Evolutionary conservation across 1,139 yeast genomes (phyloP).

Genomic region (Ashbya aceris): DNA sequence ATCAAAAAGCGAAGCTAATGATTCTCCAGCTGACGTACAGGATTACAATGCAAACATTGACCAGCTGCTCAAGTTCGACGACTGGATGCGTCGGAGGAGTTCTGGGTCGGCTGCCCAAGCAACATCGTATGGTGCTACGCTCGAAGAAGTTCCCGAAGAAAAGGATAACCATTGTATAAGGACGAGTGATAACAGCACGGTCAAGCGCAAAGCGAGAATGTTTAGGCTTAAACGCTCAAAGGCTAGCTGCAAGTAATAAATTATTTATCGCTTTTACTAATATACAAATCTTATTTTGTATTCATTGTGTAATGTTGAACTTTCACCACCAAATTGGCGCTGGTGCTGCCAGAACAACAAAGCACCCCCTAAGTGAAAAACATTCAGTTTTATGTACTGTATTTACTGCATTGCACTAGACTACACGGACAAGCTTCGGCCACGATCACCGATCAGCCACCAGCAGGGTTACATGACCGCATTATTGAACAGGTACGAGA

Average conservation of each 20-base stretch:
- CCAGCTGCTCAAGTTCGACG: constrained; percentile 20
- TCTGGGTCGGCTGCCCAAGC: background rate
- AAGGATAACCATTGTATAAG: constrained; percentile 1
- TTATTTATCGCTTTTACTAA: too few relatives aligned
- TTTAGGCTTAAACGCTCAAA: constrained; percentile 15
- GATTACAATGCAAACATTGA: constrained; percentile 21
- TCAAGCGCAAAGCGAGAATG: constrained; percentile 13
- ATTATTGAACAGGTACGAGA: constrained; percentile 61
- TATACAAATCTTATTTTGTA: too few relatives aligned
- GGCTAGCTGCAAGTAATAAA: constrained; percentile 1
- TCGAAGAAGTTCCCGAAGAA: constrained; percentile 14
- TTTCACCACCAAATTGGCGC: too few relatives aligned
- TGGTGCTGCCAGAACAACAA: too few relatives aligned
- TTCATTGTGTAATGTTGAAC: too few relatives aligned
- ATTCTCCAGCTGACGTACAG: background rate
- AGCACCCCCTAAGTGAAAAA: too few relatives aligned
- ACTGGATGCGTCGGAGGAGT: constrained; percentile 11
- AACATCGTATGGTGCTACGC: background rate
- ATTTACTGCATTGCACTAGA: too few relatives aligned
- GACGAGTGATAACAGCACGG: background rate
- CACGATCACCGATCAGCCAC: too few relatives aligned
- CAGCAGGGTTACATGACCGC: background rate
- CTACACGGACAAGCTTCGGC: too few relatives aligned
- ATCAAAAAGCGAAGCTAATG: background rate
- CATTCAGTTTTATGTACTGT: too few relatives aligned